Conservation (phyloP, 2,329 filamentous ascomycete genomes). For the Penicillium hordei region DNA sequence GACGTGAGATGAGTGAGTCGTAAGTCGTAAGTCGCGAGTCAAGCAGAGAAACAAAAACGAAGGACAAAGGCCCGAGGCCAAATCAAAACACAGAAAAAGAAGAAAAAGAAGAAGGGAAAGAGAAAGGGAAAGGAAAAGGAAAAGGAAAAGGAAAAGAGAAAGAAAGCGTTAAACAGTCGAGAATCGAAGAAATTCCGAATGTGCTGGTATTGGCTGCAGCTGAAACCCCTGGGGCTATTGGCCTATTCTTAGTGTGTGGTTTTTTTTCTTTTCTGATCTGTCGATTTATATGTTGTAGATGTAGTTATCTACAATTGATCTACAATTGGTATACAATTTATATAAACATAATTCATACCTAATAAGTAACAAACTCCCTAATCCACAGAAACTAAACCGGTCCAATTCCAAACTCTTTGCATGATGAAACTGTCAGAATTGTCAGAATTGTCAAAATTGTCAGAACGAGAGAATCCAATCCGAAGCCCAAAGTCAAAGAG, state of each 20-base stretch:
- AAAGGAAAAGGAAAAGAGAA: neutral
- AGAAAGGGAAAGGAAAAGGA: neutral
- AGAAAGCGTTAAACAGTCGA: neutral
- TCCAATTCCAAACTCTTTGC: neutral
- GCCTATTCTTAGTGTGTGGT: slow-evolving; percentile 15
- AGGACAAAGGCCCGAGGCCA: slow-evolving; percentile 1
- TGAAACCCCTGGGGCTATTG: slow-evolving; percentile 15
- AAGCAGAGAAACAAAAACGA: neutral
- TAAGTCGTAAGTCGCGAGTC: neutral
- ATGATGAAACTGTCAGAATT: slow-evolving; percentile 1
- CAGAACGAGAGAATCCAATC: neutral
- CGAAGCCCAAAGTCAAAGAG: neutral
- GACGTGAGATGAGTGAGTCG: neutral
- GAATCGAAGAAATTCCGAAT: slow-evolving; percentile 17
- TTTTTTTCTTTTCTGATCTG: neutral
- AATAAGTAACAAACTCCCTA: too few species aligned
- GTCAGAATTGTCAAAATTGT: too few species aligned
- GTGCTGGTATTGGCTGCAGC: slow-evolving; percentile 10
- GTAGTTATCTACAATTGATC: neutral
- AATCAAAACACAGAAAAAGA: neutral
- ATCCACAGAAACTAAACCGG: neutral
- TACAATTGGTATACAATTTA: neutral
- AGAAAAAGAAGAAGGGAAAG: neutral
- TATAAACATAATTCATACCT: neutral
- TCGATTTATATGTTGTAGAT: neutral